Conservation (phyloP, 2,329 filamentous ascomycete species). For the Pseudogymnoascus sp. region DNA sequence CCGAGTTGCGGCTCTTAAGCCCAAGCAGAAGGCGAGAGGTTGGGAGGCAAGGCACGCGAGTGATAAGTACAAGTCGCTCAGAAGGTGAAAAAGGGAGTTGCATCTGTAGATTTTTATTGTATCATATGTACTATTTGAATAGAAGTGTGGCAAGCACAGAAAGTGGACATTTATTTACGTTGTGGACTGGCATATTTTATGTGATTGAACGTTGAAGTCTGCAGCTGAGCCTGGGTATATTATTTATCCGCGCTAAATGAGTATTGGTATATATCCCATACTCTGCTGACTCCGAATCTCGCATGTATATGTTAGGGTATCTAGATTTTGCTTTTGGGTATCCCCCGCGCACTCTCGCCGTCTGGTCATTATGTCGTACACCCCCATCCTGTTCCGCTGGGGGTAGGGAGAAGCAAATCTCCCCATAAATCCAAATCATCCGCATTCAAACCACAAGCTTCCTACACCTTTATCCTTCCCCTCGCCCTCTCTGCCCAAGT, state of each 20-base stretch:
- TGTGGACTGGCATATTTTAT: not conserved
- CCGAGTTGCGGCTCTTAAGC: constrained; percentile 61
- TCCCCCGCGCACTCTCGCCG: not conserved
- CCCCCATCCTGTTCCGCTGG: not conserved
- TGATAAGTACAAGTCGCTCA: constrained; percentile 53
- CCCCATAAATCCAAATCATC: not conserved
- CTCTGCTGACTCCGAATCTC: not conserved
- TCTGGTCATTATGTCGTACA: not conserved
- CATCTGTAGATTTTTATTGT: constrained; percentile 4
- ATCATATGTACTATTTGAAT: constrained; percentile 10
- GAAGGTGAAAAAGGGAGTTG: constrained; percentile 15
- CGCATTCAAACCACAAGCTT: not conserved
- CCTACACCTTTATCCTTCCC: not conserved
- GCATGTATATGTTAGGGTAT: not conserved
- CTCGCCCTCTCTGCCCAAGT: not conserved
- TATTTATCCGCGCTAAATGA: not conserved
- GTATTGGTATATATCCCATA: not conserved
- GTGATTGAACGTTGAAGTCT: not conserved
- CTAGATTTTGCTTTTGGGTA: constrained; percentile 1
- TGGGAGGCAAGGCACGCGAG: constrained; percentile 60
- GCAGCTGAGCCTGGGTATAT: not conserved
- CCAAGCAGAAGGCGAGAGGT: constrained; percentile 50
- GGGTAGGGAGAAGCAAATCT: not conserved
- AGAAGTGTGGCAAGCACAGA: not conserved
- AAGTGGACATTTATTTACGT: not conserved